A percentile compares a stretch with the other conserved stretches of the same genome.
These are phyloP conservation scores for Lecanicillium sp. DNA, from an alignment of 2,329 filamentous ascomycete species.

Conservation along the genomic window DNA sequence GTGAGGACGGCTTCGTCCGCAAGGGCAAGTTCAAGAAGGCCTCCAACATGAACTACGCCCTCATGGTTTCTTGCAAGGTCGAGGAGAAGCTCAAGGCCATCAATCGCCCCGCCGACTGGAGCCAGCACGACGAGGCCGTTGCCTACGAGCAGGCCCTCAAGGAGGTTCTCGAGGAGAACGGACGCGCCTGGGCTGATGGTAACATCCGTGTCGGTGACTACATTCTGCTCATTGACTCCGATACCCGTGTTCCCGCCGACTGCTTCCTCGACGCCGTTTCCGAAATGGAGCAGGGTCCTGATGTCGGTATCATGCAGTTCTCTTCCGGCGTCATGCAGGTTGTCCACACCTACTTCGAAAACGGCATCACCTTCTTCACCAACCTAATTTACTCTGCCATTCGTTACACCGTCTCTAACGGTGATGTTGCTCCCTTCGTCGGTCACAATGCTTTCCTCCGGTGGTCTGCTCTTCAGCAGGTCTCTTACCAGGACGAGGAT, in stretches of 20 bases:
- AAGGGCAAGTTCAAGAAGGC: conserved; percentile 67
- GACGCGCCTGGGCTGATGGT: conserved; percentile 48
- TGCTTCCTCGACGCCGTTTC: conserved; percentile 62
- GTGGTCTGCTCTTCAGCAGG: conserved; percentile 46
- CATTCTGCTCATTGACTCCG: conserved; percentile 62
- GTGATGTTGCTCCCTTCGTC: conserved; percentile 69
- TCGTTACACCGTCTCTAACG: conserved; percentile 61
- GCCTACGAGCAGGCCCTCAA: conserved; percentile 61
- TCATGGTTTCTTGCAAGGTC: conserved; percentile 56
- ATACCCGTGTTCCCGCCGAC: conserved; percentile 62
- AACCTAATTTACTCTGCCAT: conserved; percentile 72
- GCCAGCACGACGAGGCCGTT: conserved; percentile 29
- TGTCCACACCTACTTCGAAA: conserved; percentile 66
- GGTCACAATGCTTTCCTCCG: conserved; percentile 72
- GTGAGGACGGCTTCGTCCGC: conserved; percentile 43
- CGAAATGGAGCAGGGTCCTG: conserved; percentile 64
- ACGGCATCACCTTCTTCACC: conserved; percentile 69
- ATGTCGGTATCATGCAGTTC: conserved; percentile 68
- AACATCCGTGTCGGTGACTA: conserved; percentile 57
- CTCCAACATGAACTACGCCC: conserved; percentile 69
- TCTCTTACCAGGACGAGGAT: conserved; percentile 42
- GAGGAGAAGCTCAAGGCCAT: conserved; percentile 60
- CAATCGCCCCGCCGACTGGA: conserved; percentile 56
- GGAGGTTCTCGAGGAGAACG: conserved; percentile 43
- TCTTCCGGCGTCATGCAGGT: conserved; percentile 74